Evolutionary conservation across 495 filamentous ascomycete genomes (phyloP).

Genomic region (Chaetomium tenue): DNA sequence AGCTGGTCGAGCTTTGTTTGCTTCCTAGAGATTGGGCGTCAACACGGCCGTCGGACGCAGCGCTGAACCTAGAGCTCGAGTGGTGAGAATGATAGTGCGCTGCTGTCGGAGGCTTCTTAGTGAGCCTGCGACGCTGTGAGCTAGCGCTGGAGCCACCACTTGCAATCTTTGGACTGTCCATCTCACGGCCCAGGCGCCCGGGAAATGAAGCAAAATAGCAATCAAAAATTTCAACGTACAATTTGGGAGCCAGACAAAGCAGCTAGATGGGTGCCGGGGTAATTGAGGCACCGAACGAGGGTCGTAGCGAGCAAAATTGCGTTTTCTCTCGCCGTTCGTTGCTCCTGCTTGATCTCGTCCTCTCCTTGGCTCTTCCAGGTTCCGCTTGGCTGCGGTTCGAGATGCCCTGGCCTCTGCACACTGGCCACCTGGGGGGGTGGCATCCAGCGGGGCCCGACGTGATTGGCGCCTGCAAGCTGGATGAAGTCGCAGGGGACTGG

Average conservation of each 20-base stretch:
- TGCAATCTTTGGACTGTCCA: slow-evolving; percentile 43
- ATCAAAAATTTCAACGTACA: slow-evolving; percentile 20
- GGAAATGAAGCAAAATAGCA: slow-evolving; percentile 19
- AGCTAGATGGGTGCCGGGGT: slow-evolving; percentile 16
- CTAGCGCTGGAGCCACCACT: slow-evolving; percentile 33
- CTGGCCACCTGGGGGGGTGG: slow-evolving; percentile 13
- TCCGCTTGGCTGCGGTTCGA: not conserved
- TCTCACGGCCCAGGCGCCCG: slow-evolving; percentile 33
- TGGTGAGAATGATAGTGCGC: slow-evolving; percentile 35
- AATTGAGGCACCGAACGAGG: slow-evolving; percentile 33
- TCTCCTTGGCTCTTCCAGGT: slow-evolving; percentile 15
- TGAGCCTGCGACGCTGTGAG: slow-evolving; percentile 52
- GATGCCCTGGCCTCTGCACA: slow-evolving; percentile 4
- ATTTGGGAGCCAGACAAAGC: slow-evolving; percentile 14
- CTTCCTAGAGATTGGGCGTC: slow-evolving; percentile 54
- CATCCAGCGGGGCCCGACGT: slow-evolving; percentile 17
- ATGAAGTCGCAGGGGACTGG: slow-evolving; percentile 24
- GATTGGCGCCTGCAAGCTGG: slow-evolving; percentile 22
- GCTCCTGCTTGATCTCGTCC: slow-evolving; percentile 15
- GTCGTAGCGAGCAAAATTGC: slow-evolving; percentile 33
- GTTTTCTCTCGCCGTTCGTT: slow-evolving; percentile 29
- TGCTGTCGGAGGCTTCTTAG: slow-evolving; percentile 54
- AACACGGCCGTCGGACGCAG: slow-evolving; percentile 47
- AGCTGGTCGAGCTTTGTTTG: slow-evolving; percentile 55
- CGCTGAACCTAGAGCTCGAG: slow-evolving; percentile 40